These are phyloP conservation scores for Huiozyma sinensis DNA, from an alignment of 805 yeast species.

Conservation along the genomic window DNA sequence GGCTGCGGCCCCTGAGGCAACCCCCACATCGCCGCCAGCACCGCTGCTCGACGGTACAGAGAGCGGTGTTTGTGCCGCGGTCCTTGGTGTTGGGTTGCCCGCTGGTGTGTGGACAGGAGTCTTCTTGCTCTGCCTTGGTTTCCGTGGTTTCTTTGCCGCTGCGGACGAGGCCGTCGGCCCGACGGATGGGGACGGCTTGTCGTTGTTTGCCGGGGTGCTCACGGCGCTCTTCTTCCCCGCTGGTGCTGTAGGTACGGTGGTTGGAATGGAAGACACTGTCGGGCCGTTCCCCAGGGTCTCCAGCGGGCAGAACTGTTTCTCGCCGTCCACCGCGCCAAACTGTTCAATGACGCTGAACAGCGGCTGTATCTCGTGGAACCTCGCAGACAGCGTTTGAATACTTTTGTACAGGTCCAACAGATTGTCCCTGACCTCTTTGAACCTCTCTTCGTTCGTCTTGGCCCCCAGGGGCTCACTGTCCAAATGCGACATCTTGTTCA, in stretches of 20 bases:
- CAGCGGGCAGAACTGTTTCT: constrained; percentile 16
- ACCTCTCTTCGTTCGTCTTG: constrained; percentile 14
- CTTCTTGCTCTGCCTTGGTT: constrained; percentile 17
- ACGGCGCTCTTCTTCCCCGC: constrained; percentile 2
- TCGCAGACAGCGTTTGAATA: constrained; percentile 18
- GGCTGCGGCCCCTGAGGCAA: neutral
- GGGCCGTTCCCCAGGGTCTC: constrained; percentile 12
- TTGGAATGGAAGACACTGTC: neutral
- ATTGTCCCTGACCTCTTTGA: constrained; percentile 10
- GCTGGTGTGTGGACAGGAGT: constrained; percentile 7
- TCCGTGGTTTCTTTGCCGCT: constrained; percentile 20
- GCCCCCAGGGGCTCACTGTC: constrained; percentile 5
- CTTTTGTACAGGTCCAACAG: constrained; percentile 13
- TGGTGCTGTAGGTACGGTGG: neutral
- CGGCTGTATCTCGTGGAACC: constrained; percentile 15
- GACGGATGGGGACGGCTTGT: neutral
- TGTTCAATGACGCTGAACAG: constrained; percentile 19
- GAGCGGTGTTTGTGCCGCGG: constrained; percentile 1
- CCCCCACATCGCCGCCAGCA: neutral
- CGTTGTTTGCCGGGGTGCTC: constrained; percentile 1
- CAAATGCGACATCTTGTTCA: constrained; percentile 17
- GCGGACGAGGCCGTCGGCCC: constrained; percentile 10
- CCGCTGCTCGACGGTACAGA: neutral
- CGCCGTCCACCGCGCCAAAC: constrained; percentile 11
- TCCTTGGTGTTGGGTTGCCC: neutral